These are phyloP conservation scores for Leptographium lundbergii DNA, from an alignment of 2,329 filamentous ascomycete species.

Conservation along the genomic window DNA sequence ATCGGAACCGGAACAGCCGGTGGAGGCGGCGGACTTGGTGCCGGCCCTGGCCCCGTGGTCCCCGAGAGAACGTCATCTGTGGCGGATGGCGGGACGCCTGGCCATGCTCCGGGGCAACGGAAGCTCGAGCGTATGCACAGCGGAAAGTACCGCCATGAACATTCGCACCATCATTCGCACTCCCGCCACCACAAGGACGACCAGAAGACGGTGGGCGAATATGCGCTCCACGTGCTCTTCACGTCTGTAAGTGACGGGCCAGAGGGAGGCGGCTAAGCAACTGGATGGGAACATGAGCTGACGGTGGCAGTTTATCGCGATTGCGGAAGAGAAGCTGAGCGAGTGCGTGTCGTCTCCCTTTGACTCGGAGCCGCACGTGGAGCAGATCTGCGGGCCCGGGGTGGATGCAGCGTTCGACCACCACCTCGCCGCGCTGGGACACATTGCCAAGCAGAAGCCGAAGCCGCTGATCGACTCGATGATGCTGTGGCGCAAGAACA, in stretches of 20 bases:
- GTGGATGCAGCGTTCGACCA: constrained; percentile 87
- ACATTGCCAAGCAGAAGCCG: constrained; percentile 87
- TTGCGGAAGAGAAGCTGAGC: constrained; percentile 93
- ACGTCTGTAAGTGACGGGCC: constrained; percentile 53
- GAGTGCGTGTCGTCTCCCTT: constrained; percentile 71
- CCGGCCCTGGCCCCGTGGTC: constrained; percentile 13
- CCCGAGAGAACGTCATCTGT: constrained; percentile 34
- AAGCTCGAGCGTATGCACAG: constrained; percentile 51
- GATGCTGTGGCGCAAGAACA: constrained; percentile 95
- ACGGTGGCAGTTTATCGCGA: constrained; percentile 62
- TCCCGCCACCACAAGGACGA: constrained; percentile 61
- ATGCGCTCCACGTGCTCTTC: constrained; percentile 90
- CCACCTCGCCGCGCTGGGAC: constrained; percentile 80
- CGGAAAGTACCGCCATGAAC: constrained; percentile 55
- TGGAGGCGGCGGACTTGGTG: not conserved
- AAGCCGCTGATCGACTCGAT: constrained; percentile 93
- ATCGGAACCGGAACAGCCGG: not conserved
- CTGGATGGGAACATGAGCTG: not conserved
- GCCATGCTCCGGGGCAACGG: constrained; percentile 32
- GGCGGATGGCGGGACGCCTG: constrained; percentile 26
- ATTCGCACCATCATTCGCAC: constrained; percentile 62
- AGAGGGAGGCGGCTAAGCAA: not conserved
- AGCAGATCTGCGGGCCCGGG: constrained; percentile 80
- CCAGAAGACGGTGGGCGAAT: constrained; percentile 90
- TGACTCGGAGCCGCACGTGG: constrained; percentile 72